Conservation (phyloP, 202 grass and related monocot genomes). For the Miscanthus sacchariflorus region DNA sequence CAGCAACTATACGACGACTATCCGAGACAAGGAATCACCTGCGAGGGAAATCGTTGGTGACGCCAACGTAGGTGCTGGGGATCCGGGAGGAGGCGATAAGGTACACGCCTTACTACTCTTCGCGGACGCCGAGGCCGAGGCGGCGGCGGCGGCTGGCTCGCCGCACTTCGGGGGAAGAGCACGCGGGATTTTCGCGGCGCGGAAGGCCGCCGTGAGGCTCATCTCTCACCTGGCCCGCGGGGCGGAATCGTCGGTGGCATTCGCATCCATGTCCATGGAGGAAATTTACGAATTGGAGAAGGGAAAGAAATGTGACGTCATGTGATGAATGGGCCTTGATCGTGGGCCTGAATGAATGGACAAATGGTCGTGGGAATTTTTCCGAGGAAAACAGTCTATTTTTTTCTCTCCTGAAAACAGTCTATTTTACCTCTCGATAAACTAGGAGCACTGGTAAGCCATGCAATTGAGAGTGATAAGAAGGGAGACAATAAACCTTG, state of each 20-base stretch:
- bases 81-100: constrained; percentile 73
- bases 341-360: too few species aligned
- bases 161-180: constrained; percentile 17
- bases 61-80: constrained; percentile 76
- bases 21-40: constrained; percentile 48
- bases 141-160: neutral
- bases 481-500: too few species aligned
- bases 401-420: too few species aligned
- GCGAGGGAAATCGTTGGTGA: constrained; percentile 89
- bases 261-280: neutral
- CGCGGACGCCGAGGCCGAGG: neutral
- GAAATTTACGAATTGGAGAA: neutral
- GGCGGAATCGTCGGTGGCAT: too few species aligned
- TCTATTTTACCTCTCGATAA: too few species aligned
- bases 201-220: constrained; percentile 36
- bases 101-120: constrained; percentile 59
- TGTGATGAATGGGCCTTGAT: neutral
- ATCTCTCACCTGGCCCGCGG: too few species aligned
- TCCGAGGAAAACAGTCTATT: too few species aligned
- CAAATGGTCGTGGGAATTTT: too few species aligned
- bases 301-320: neutral
- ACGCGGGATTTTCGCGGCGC: constrained; percentile 48
- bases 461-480: too few species aligned
- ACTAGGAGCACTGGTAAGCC: too few species aligned
- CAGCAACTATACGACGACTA: neutral